Percentiles rank a stretch among this genome's conserved stretches.
Evolutionary conservation across 2,329 filamentous ascomycete genomes (phyloP).

Genomic region (Chalara sp.): DNA sequence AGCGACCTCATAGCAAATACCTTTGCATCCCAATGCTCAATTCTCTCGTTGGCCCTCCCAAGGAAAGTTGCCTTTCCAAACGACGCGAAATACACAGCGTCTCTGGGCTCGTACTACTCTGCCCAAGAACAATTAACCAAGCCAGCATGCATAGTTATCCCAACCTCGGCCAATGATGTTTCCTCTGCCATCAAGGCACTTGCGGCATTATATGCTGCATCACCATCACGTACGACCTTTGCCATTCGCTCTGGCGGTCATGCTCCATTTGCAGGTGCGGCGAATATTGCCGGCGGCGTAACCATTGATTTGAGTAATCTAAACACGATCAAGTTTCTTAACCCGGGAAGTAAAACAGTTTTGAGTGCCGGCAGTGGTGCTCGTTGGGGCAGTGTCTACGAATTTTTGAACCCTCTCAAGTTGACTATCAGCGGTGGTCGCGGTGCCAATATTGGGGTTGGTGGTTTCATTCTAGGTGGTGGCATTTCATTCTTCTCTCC

Average conservation of each 20-base stretch:
- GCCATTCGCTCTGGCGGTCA: constrained; percentile 35
- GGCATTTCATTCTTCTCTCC: constrained; percentile 10
- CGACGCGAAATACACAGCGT: neutral
- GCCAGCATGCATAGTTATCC: neutral
- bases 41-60: neutral
- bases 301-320: constrained; percentile 12
- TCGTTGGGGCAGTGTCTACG: constrained; percentile 15
- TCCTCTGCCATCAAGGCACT: neutral
- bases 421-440: constrained; percentile 11
- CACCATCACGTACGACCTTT: constrained; percentile 14
- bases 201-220: neutral
- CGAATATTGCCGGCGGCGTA: constrained; percentile 13
- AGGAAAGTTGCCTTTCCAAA: neutral
- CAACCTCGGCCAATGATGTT: neutral
- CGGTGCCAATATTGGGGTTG: constrained; percentile 12
- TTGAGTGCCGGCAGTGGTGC: constrained; percentile 11
- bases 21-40: neutral
- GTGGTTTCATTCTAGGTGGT: constrained; percentile 30
- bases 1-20: no score
- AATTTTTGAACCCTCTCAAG: constrained; percentile 7
- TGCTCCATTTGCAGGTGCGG: constrained; percentile 7
- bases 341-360: constrained; percentile 2
- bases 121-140: neutral
- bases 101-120: neutral
- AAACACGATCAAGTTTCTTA: constrained; percentile 8